Base-by-base conservation (phyloP, 441 rosid genomes). In the Cnidoscolus chayamansa region DNA sequence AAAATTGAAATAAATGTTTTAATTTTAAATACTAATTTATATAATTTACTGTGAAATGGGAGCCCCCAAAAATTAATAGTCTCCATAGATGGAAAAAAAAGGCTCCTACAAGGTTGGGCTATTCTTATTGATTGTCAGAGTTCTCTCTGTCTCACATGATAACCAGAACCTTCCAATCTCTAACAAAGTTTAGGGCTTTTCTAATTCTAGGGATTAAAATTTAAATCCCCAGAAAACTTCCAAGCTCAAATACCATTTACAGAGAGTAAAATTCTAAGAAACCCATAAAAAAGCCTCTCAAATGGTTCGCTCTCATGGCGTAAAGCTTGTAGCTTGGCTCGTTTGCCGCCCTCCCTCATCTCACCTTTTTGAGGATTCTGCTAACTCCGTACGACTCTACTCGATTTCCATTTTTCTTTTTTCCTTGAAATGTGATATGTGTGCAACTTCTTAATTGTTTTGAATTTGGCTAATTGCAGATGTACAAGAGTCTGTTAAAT, bases 251-350 rank as follows among this genome's bases (percentile, higher is more conserved):
- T 25, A 7, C 10, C 13, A 50, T 49, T 17, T 2, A 32, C 32
- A 10, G 9, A 9, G 1, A 30, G 10, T 10, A 58, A 57, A 40
- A 16, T 55, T 40, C 13, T 11, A 9, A 13, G 3, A 3, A 59
- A 51, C 20, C 64, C 49, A 13, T 49, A 13, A 16, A 25, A 31
- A 45, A 11, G 13, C 20, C 17, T 64, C 16, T 62, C 78, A 72
- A 72, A 92, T 94, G 97, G 86, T 82, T 73, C 86, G 90, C 59
- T 69, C 86, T 55, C 84, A 80, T 77, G 97, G 96, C 79, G 82
- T 79, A 62, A 89, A 83, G 77, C 84, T 90, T 74, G 71, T 86
- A 71, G 83, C 78, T 43, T 81, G 73, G 79, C 63, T 86, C 69
- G 75, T 85, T 76, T 84, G 90, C 72, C 88, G 90, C 70, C 77